phyloP scores from a whole-genome alignment of 208 protist species.

The Strigomonas culicis region DNA sequence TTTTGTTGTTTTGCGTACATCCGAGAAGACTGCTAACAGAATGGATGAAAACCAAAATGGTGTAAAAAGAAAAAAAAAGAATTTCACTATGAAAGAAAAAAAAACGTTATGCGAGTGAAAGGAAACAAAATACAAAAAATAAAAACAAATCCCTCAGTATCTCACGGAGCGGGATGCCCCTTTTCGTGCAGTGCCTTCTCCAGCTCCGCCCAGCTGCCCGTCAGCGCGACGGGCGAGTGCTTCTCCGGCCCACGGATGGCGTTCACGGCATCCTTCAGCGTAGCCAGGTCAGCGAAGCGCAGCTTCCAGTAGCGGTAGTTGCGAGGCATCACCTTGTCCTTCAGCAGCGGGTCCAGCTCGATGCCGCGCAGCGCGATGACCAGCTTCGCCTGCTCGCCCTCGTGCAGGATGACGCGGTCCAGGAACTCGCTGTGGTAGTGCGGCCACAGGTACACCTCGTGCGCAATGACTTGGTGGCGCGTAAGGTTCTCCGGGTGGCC shows the following conservation, averaged over 20 bases:
- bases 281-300: conserved; percentile 1
- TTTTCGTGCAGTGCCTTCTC: conserved; percentile 2
- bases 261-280: not conserved
- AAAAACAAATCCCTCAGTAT: not conserved
- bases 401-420: no score
- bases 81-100: conserved; percentile 10
- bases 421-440: not conserved
- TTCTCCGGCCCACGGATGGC: conserved; percentile 3
- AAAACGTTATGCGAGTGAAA: conserved; percentile 8
- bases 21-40: not conserved
- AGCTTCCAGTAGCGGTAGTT: not conserved
- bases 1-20: not conserved
- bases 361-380: conserved; percentile 2
- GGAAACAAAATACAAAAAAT: not conserved
- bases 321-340: not conserved
- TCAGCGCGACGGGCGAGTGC: not conserved
- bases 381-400: not conserved
- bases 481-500: not conserved
- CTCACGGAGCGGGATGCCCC: not conserved
- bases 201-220: conserved; percentile 1
- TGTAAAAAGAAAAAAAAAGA: conserved; percentile 9
- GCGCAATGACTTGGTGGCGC: conserved; percentile 11
- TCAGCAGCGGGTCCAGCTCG: not conserved
- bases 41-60: not conserved
- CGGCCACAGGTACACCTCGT: conserved; percentile 11